Percentiles rank a stretch among this genome's conserved stretches.
Conservation (phyloP, 1,284 basidiomycete species). For the Butyriboletus appendiculatus region DNA sequence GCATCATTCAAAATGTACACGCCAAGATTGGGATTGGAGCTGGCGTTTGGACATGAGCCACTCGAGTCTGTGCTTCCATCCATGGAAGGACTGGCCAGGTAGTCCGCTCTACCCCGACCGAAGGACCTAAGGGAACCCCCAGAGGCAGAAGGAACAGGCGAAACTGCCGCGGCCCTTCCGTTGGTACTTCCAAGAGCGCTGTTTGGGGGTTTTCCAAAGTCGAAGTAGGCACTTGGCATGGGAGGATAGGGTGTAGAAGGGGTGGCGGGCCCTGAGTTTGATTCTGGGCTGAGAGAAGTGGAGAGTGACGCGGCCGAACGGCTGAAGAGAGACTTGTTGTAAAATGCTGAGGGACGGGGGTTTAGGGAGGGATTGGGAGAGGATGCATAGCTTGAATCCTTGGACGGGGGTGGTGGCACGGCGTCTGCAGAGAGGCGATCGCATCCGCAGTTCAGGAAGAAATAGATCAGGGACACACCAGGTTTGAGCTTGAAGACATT, state of each 20-base stretch:
- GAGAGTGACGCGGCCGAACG: constrained; percentile 53
- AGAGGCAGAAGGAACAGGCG: constrained; percentile 28
- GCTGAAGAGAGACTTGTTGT: constrained; percentile 40
- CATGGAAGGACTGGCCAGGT: constrained; percentile 30
- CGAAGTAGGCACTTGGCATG: constrained; percentile 3
- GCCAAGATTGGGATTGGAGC: constrained; percentile 2
- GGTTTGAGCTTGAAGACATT: constrained; percentile 55
- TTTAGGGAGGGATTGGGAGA: constrained; percentile 5
- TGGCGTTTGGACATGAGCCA: constrained; percentile 19
- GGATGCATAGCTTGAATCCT: constrained; percentile 47
- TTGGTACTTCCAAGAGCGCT: neutral
- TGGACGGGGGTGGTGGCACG: constrained; percentile 50
- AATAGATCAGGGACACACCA: constrained; percentile 2
- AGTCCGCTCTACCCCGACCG: constrained; percentile 9
- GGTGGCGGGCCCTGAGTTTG: constrained; percentile 33
- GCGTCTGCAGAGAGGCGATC: constrained; percentile 7
- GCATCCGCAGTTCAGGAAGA: neutral
- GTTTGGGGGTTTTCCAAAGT: constrained; percentile 15
- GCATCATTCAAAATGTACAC: constrained; percentile 18
- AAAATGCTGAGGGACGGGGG: constrained; percentile 15
- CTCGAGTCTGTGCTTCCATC: constrained; percentile 32
- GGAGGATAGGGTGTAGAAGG: constrained; percentile 38
- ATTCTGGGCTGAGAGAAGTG: constrained; percentile 41
- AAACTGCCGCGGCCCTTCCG: constrained; percentile 10
- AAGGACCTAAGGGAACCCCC: constrained; percentile 34